Evolutionary conservation across 768 basidiomycete genomes (phyloP).

Genomic region (Mrakia gelida): DNA sequence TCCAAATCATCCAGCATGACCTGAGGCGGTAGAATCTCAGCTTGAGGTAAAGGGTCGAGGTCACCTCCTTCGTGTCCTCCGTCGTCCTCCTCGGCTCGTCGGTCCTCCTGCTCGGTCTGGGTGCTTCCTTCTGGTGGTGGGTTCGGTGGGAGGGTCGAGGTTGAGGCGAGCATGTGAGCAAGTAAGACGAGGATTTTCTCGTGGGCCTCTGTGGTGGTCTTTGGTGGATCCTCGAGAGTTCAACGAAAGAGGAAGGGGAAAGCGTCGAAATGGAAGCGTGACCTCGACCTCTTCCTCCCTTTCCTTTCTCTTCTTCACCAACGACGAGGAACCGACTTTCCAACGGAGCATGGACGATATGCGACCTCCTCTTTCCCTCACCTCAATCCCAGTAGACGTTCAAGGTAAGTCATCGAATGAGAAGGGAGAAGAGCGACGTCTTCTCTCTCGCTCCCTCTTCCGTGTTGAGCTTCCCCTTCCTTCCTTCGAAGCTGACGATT

Average conservation of each 20-base stretch:
- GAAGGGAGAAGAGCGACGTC: background rate
- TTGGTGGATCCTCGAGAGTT: too few relatives aligned
- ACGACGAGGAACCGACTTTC: background rate
- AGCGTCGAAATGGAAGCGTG: background rate
- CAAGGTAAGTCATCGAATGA: background rate
- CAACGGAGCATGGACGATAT: background rate
- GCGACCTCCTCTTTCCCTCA: background rate
- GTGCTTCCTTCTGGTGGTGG: background rate
- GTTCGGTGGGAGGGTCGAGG: background rate
- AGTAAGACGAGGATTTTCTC: background rate
- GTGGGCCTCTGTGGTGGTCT: background rate
- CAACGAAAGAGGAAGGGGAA: too few relatives aligned
- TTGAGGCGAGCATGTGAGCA: background rate
- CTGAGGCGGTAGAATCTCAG: conserved; percentile 39
- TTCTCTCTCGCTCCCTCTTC: background rate
- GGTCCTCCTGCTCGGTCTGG: background rate
- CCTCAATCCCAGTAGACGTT: conserved; percentile 15
- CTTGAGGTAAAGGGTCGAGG: background rate
- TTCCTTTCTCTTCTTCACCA: background rate
- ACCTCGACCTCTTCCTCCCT: background rate
- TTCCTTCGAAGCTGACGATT: background rate
- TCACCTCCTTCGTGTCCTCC: background rate
- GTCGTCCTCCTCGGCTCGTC: background rate
- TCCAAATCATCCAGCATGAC: conserved; percentile 44
- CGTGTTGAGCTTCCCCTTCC: background rate